Evolutionary conservation across 192 early-diverging fungal species (phyloP).

Genomic region (Mortierella alpina): DNA sequence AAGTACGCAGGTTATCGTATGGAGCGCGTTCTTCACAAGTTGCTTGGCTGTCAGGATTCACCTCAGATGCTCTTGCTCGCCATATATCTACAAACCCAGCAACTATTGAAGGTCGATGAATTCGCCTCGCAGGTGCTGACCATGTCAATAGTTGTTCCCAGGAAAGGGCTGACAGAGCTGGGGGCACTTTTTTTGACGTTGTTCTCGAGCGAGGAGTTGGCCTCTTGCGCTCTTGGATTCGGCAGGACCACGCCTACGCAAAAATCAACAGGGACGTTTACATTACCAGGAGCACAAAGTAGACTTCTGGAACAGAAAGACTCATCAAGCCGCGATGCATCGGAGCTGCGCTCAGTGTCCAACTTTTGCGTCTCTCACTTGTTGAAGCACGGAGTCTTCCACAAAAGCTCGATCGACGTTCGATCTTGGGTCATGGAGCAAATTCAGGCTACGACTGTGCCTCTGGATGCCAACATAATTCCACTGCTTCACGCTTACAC

Average conservation of each 20-base stretch:
- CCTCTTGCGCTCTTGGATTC: slow-evolving; percentile 33
- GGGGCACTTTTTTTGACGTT: slow-evolving; percentile 14
- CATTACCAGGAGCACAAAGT: neutral
- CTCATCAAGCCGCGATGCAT: neutral
- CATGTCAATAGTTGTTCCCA: slow-evolving; percentile 37
- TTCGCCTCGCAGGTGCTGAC: slow-evolving; percentile 36
- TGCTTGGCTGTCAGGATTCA: slow-evolving; percentile 32
- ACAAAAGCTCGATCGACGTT: slow-evolving; percentile 33
- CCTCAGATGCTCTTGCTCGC: slow-evolving; percentile 23
- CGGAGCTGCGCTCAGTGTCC: slow-evolving; percentile 28
- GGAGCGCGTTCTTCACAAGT: slow-evolving; percentile 21
- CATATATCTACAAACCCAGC: slow-evolving; percentile 30
- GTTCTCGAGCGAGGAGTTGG: slow-evolving; percentile 29
- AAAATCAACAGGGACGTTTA: neutral
- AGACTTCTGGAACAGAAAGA: neutral
- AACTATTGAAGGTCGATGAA: slow-evolving; percentile 35
- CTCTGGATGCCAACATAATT: slow-evolving; percentile 47
- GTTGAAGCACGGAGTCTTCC: slow-evolving; percentile 36
- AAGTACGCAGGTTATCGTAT: slow-evolving; percentile 26
- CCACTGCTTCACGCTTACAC: slow-evolving; percentile 42
- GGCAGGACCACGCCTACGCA: slow-evolving; percentile 3
- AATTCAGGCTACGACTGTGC: slow-evolving; percentile 31
- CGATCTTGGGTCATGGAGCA: slow-evolving; percentile 37
- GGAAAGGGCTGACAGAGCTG: slow-evolving; percentile 32
- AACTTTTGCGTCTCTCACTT: slow-evolving; percentile 32